Base-by-base conservation (phyloP, 2,329 filamentous ascomycete species). In the Cladophialophora bantiana region DNA sequence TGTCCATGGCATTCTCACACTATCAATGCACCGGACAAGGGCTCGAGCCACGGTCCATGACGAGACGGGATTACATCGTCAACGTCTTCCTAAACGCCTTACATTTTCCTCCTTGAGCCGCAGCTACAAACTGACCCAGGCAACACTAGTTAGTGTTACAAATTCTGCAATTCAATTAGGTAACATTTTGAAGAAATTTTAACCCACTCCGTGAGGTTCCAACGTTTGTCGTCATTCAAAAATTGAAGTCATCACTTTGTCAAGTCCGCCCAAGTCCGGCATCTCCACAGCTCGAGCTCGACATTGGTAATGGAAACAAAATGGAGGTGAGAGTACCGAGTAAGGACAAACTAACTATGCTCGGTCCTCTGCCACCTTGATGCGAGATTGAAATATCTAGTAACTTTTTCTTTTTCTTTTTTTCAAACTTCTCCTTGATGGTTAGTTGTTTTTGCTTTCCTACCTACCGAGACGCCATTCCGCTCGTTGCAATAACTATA, bases 111-210 rank as follows among this genome's bases (percentile, higher is more conserved):
- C n/a, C 42, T 10, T 5, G 42, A 48, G 42, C 18, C 42, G 18
- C 18, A 48, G 9, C 3, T 26, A 7, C 20, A 18, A 10, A 12
- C 42, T 3, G n/a, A 20, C 18, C 18, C 45, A 18, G 10, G 1
- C 7, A 18, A 10, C 20, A 26, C 18, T 3, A 15, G 45, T 20
- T 18, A 10, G 10, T 12, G 45, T 50, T 20, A 15, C 18, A 18
- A 10, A 31, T 12, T 50, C 18, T 20, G 57, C 57, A 45, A 59
- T 48, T 59, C 32, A 59, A 63, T 63, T 63, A 63, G 52, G 61
- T 63, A 63, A 63, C 38, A 56, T 10, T 58, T 62, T 58, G 61
- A 36, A 42, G 53, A 63, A 63, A 32, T 57, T 63, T 63, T 63
- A 18, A 26, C 15, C 31, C 42, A 26, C 26, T 26, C 20, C 38